Conservation (phyloP, 495 filamentous ascomycete genomes). For the Trichoderma erinaceum region DNA sequence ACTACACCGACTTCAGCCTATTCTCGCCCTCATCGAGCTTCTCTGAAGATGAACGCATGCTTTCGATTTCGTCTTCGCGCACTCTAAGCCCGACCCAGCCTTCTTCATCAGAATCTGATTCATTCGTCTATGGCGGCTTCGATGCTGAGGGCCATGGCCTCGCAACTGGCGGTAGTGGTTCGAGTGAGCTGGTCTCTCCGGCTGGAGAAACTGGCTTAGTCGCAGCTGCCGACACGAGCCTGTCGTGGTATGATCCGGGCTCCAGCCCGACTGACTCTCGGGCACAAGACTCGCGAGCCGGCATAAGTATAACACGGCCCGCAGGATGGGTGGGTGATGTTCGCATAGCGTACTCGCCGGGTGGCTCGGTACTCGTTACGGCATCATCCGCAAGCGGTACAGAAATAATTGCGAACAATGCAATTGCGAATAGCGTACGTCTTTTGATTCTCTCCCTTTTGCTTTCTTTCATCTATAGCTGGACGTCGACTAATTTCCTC, state of each 20-base stretch:
- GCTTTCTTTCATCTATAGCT: background rate
- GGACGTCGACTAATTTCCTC: constrained; percentile 1
- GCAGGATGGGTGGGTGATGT: background rate
- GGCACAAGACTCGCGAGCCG: background rate
- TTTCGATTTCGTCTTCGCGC: constrained; percentile 21
- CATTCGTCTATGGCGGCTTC: background rate
- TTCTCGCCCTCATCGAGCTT: constrained; percentile 41
- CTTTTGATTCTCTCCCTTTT: background rate
- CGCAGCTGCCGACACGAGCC: background rate
- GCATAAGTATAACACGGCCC: background rate
- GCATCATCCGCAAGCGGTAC: background rate
- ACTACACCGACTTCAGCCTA: constrained; percentile 47
- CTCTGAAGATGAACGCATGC: constrained; percentile 34
- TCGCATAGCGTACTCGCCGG: background rate
- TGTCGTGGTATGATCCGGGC: constrained; percentile 10
- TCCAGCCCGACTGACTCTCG: background rate
- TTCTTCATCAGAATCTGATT: background rate
- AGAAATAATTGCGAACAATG: background rate
- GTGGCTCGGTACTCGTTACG: background rate
- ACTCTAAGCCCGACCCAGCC: background rate
- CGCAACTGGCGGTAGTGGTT: background rate
- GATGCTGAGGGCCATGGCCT: background rate
- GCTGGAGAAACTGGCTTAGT: background rate
- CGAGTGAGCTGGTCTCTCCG: background rate
- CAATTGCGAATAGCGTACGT: constrained; percentile 12